Evolutionary conservation across 1,139 yeast species (phyloP).

Genomic region (Hansenula lynferdii): DNA sequence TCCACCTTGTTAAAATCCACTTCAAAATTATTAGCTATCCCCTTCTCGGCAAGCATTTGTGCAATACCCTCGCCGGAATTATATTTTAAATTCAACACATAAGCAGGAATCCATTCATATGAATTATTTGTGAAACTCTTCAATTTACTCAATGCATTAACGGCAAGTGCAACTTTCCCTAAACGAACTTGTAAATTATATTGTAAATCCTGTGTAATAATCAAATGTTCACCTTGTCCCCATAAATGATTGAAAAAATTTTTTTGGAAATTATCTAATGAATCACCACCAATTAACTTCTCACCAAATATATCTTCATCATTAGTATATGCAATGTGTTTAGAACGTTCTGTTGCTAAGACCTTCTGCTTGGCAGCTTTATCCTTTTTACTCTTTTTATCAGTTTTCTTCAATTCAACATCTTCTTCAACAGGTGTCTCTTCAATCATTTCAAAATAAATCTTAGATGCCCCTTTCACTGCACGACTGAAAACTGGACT

Average conservation of each 20-base stretch:
- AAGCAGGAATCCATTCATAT: constrained; percentile 14
- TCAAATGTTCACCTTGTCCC: constrained; percentile 27
- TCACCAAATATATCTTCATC: constrained; percentile 30
- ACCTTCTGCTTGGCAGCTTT: constrained; percentile 32
- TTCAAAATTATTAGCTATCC: constrained; percentile 26
- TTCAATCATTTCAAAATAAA: constrained; percentile 48
- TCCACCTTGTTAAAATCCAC: constrained; percentile 13
- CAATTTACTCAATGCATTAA: constrained; percentile 35
- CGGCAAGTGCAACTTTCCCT: constrained; percentile 42
- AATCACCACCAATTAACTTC: constrained; percentile 21
- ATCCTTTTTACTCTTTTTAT: constrained; percentile 36
- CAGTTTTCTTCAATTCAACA: constrained; percentile 14
- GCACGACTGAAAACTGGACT: constrained; percentile 72
- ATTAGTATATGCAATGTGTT: constrained; percentile 27
- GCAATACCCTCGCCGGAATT: constrained; percentile 23
- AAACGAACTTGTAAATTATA: constrained; percentile 37
- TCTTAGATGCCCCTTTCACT: constrained; percentile 55
- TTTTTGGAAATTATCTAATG: constrained; percentile 34
- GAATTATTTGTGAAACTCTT: constrained; percentile 13
- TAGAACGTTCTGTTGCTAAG: constrained; percentile 23
- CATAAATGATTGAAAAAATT: constrained; percentile 32
- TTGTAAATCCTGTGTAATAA: constrained; percentile 34
- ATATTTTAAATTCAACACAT: constrained; percentile 15
- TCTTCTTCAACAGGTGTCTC: too few species aligned
- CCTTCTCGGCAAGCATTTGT: constrained; percentile 30